These are phyloP conservation scores for Imleria badia DNA, from an alignment of 768 basidiomycete genomes.

Conservation along the genomic window DNA sequence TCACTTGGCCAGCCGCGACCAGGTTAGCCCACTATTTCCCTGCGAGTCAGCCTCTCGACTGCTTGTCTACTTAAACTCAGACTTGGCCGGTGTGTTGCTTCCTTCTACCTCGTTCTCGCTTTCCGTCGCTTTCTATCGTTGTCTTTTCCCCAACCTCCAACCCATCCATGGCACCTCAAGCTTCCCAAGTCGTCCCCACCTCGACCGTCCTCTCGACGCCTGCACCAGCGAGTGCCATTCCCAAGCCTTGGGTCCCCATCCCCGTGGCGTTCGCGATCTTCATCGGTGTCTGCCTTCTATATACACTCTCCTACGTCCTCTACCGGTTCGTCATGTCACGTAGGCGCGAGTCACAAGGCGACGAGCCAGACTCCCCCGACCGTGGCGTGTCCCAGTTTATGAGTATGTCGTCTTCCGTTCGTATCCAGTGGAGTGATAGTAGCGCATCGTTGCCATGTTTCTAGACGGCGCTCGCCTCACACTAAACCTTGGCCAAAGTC, in stretches of 20 bases:
- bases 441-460: background rate
- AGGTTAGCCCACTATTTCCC: background rate
- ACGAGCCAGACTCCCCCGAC: conserved; percentile 21
- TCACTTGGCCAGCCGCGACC: conserved; percentile 9
- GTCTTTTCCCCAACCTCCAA: background rate
- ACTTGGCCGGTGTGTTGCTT: background rate
- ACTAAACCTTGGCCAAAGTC: conserved; percentile 15
- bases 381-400: conserved; percentile 28
- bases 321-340: conserved; percentile 26
- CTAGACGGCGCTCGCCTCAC: conserved; percentile 28
- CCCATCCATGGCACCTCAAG: conserved; percentile 26
- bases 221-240: background rate
- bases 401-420: conserved; percentile 17
- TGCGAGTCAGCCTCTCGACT: conserved; percentile 22
- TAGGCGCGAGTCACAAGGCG: conserved; percentile 11
- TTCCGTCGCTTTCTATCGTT: conserved; percentile 11
- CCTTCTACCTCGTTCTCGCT: conserved; percentile 12
- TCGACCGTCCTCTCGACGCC: conserved; percentile 1
- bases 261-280: conserved; percentile 23
- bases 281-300: conserved; percentile 27
- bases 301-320: conserved; percentile 26
- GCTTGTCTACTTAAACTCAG: conserved; percentile 4
- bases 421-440: background rate
- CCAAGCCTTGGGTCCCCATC: conserved; percentile 12
- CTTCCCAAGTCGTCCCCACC: background rate